Evolutionary conservation across 257 asterid genomes (phyloP), one percentile per base, ranked within the genome.

Genomic region (Plantago elongata): DNA sequence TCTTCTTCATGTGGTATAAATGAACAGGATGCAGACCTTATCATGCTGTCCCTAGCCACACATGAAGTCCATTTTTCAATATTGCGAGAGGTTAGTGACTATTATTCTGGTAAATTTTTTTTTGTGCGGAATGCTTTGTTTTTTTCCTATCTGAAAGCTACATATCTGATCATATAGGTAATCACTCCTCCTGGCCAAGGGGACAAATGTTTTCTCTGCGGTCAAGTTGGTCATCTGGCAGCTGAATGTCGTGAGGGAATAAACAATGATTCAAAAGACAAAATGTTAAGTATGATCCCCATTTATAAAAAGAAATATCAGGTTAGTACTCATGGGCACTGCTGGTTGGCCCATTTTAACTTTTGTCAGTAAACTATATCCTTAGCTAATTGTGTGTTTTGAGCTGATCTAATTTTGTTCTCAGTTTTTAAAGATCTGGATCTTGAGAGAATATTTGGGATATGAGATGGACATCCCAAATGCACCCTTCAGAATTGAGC

Each of bases 61-160:
- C 97, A 92, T 77, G 97, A 92, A 82, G 81, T 92, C 57, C 94
- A 89, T 72, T 92, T 92, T 83, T 86, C 93, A 50, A 86, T 92
- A 69, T 65, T 92, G 78, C 84, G 99, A 81, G 99, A 92, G 97
- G 99, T 92, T 22, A 57, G 95, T 74, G 38, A 64, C 66, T 63
- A 15, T 51, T 48, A 61, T 54, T 63, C 66, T 57, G 67, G 42
- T 38, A 29, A 48, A 7, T 62, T 27, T 14, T 14, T 64, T 37
- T 14, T 14, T 22, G 61, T 37, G 70, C 51, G 15, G 16, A 14
- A 54, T 48, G 37, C 37, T 64, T 57, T 34, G 8, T 56, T 15
- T 17, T 14, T 50, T 69, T 54, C 14, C 14, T 47, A 63, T 12
- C 48, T 57, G 15, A 30, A 46, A 58, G 51, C 13, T 38, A 70